Percentiles rank a stretch among this genome's conserved stretches.
phyloP scores from a whole-genome alignment of 352 stramenopile species.

The Globisporangium uncinulatum region DNA sequence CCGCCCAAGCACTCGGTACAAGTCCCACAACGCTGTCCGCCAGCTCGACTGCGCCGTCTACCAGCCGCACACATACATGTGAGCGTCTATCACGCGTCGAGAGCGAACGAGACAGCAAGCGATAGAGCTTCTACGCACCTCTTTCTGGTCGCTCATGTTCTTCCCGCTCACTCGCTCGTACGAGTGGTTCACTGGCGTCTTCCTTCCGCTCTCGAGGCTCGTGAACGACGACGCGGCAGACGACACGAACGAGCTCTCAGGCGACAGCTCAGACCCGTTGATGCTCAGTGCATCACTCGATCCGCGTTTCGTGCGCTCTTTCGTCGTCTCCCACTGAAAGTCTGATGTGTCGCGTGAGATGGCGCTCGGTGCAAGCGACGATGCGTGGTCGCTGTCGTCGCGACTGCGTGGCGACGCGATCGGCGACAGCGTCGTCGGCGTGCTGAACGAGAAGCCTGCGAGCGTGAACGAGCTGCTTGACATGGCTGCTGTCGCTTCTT shows the following conservation, averaged over 20 bases:
- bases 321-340: conserved; percentile 22
- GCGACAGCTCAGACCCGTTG: conserved; percentile 22
- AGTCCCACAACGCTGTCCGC: conserved; percentile 61
- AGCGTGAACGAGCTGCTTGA: conserved; percentile 38
- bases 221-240: conserved; percentile 22
- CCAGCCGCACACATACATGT: background rate
- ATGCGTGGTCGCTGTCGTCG: conserved; percentile 17
- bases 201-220: conserved; percentile 13
- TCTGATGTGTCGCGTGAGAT: conserved; percentile 26
- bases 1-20: conserved; percentile 57
- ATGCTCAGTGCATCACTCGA: conserved; percentile 34
- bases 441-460: conserved; percentile 50
- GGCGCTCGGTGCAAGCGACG: conserved; percentile 29
- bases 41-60: conserved; percentile 31
- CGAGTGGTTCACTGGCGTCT: conserved; percentile 5
- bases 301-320: conserved; percentile 27
- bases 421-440: conserved; percentile 35
- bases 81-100: background rate
- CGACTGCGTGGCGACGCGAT: conserved; percentile 32
- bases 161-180: conserved; percentile 9
- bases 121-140: conserved; percentile 23
- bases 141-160: conserved; percentile 18
- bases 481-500: conserved; percentile 19
- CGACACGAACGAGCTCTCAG: conserved; percentile 20
- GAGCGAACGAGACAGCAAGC: background rate